phyloP scores from a whole-genome alignment of 2,329 filamentous ascomycete species.

The Ilyonectria destructans region DNA sequence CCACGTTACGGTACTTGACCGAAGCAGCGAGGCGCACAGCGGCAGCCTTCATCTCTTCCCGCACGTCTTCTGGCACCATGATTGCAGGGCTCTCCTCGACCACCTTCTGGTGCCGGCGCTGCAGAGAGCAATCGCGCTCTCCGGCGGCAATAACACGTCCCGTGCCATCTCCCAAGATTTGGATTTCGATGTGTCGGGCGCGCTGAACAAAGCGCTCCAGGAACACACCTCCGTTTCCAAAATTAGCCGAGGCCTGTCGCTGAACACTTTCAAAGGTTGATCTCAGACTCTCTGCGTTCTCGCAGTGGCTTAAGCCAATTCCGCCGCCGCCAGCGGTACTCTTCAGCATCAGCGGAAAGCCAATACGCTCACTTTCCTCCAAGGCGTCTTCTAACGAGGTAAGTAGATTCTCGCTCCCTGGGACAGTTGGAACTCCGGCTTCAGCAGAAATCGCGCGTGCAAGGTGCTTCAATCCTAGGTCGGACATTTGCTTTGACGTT shows the following conservation, averaged over 20 bases:
- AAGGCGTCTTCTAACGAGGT: constrained; percentile 49
- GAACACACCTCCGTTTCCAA: constrained; percentile 60
- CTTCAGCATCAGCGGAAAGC: constrained; percentile 64
- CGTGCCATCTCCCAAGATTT: constrained; percentile 64
- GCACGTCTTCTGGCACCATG: constrained; percentile 51
- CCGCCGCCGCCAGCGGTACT: constrained; percentile 65
- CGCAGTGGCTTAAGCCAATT: constrained; percentile 59
- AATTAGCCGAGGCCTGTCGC: constrained; percentile 58
- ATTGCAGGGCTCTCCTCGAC: constrained; percentile 64
- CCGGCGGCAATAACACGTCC: constrained; percentile 59
- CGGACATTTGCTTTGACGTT: constrained; percentile 60
- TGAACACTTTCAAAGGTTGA: constrained; percentile 57
- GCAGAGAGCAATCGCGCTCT: constrained; percentile 68
- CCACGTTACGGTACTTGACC: constrained; percentile 59
- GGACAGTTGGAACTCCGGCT: constrained; percentile 54
- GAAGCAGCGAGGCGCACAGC: constrained; percentile 56
- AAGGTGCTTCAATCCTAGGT: constrained; percentile 57
- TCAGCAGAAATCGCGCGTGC: constrained; percentile 54
- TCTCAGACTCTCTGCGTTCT: constrained; percentile 50
- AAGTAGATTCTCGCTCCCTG: constrained; percentile 52
- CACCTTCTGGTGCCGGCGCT: constrained; percentile 68
- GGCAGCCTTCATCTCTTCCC: constrained; percentile 55
- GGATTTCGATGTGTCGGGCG: constrained; percentile 66
- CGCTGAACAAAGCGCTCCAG: constrained; percentile 60
- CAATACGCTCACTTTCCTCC: constrained; percentile 49